Base-by-base conservation (phyloP, 306 rosid genomes). In the Senna siamea region DNA sequence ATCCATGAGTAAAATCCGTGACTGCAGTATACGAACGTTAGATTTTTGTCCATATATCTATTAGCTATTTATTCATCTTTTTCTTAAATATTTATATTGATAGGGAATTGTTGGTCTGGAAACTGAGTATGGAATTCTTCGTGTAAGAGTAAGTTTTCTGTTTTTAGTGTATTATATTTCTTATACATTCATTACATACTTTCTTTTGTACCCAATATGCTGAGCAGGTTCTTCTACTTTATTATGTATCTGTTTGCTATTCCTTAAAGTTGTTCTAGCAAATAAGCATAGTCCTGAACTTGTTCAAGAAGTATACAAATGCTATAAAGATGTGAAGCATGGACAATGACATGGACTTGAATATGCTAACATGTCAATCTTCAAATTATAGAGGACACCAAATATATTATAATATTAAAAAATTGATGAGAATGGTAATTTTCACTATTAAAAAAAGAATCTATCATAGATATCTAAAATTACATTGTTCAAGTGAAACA, bases 81-180 rank as follows among this genome's bases (percentile, higher is more conserved):
- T 57, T 30, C 19, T 32, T 73, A 38, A 41, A 59, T 62, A n/a
- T n/a, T 73, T 80, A 20, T 57, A 26, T 62, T 76, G 72, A 38
- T 18, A 93, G 97, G 98, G 88, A 26, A 81, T 87, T 65, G 72
- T 90, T 82, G 92, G 93, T 40, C 61, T 93, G 88, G 88, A 87
- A 80, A 90, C 97, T 37, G 85, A 87, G 77, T 54, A 87, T 10
- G 97, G 96, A 81, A 82, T 71, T 80, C 85, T 93, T 72, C 96
- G 80, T 65, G 67, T 89, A 60, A 77, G 85, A 84, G 98, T 89
- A 82, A 84, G 88, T 70, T 23, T 50, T 85, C n/a, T 62, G 34
- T 61, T 26, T 52, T 37, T 47, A 7, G 3, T 55, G 2, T 66
- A 56, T 50, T 47, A 4, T 75, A 55, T 57, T 56, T 76, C 61